Percentiles rank a stretch among this genome's conserved stretches.
These are phyloP conservation scores for Raddia guianensis DNA, from an alignment of 176 grass and related monocot genomes.

Conservation along the genomic window DNA sequence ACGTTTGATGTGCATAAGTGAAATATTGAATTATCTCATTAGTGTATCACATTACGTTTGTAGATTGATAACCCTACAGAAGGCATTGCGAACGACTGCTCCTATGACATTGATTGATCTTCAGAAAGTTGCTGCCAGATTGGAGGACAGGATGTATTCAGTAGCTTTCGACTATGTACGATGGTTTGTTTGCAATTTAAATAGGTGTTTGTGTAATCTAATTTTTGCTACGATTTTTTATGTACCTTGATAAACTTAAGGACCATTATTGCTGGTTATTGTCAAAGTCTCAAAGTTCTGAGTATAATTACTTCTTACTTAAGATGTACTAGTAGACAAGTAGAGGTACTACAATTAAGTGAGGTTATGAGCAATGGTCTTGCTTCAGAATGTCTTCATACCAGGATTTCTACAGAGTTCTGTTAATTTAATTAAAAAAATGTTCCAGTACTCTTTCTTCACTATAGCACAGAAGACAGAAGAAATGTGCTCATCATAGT, in stretches of 20 bases:
- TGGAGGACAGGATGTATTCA: neutral
- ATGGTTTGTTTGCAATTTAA: neutral
- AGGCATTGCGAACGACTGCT: neutral
- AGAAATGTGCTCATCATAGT: neutral
- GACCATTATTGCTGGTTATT: neutral
- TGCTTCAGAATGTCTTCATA: neutral
- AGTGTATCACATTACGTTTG: neutral
- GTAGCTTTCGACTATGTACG: neutral
- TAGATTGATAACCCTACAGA: constrained; percentile 10
- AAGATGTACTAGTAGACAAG: neutral
- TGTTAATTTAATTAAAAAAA: neutral
- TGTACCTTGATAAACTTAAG: neutral
- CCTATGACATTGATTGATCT: constrained; percentile 6
- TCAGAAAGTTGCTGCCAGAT: constrained; percentile 3
- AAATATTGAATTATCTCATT: neutral
- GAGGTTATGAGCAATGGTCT: neutral
- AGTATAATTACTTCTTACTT: neutral
- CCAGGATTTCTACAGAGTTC: neutral
- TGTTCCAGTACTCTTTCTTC: neutral
- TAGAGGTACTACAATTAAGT: constrained; percentile 1
- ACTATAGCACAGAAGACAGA: neutral
- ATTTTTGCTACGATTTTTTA: neutral
- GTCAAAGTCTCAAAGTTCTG: neutral
- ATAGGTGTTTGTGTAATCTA: neutral
- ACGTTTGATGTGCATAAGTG: neutral